Conservation (phyloP, 1,284 basidiomycete species). For the Malassezia japonica region DNA sequence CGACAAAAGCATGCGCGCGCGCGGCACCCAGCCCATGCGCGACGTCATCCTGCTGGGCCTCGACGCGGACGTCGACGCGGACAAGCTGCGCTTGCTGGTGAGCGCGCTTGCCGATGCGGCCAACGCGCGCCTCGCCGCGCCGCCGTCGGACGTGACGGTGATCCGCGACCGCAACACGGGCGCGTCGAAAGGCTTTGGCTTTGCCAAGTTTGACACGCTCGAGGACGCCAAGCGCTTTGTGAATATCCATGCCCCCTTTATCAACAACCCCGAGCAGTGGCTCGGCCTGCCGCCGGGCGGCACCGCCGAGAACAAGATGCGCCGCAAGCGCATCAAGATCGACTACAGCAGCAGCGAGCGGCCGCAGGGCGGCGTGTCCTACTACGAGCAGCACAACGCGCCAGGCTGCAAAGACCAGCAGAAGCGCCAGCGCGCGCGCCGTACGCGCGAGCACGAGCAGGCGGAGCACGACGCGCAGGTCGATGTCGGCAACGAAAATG, state of each 20-base stretch:
- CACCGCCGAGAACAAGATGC: neutral
- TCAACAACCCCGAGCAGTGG: constrained; percentile 15
- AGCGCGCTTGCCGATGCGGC: constrained; percentile 15
- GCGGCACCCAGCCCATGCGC: constrained; percentile 15
- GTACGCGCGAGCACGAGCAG: neutral
- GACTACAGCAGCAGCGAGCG: constrained; percentile 19
- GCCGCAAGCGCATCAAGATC: constrained; percentile 18
- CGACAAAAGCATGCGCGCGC: constrained; percentile 1
- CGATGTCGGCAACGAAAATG: constrained; percentile 12
- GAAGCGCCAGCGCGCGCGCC: constrained; percentile 10
- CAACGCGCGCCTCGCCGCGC: constrained; percentile 12
- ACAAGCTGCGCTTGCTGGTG: constrained; percentile 14
- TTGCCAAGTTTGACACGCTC: constrained; percentile 18
- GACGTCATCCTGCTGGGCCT: constrained; percentile 18
- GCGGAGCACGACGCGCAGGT: neutral
- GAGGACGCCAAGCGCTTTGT: constrained; percentile 18
- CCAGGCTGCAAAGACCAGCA: constrained; percentile 16
- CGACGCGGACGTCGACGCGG: constrained; percentile 15
- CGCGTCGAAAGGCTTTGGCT: constrained; percentile 15
- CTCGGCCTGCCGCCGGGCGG: constrained; percentile 5
- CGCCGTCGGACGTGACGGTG: constrained; percentile 17
- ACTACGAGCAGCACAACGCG: constrained; percentile 20
- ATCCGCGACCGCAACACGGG: constrained; percentile 17
- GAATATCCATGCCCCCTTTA: constrained; percentile 14
- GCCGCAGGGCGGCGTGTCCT: constrained; percentile 17